phyloP scores from a whole-genome alignment of 371 early-diverging fungal genomes.

The Globomyces sp. region DNA sequence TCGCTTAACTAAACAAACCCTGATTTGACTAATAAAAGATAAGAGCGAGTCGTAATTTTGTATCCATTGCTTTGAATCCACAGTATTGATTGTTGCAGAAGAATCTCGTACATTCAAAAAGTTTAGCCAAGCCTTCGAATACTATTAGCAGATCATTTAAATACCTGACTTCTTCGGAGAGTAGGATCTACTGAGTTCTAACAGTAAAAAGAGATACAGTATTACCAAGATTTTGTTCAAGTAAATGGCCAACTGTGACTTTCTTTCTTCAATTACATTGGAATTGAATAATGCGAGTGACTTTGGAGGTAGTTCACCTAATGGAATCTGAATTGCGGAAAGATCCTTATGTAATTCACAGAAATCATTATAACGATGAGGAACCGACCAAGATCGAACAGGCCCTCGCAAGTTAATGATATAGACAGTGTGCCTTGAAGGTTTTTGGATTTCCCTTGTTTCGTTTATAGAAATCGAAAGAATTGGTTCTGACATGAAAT shows the following conservation, averaged over 20 bases:
- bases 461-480: background rate
- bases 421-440: slow-evolving; percentile 9
- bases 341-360: slow-evolving; percentile 9
- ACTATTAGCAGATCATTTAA: no score
- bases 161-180: slow-evolving; percentile 62
- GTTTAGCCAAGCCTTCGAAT: slow-evolving; percentile 57
- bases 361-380: slow-evolving; percentile 15
- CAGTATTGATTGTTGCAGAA: background rate
- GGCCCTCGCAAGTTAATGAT: slow-evolving; percentile 11
- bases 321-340: background rate
- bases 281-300: background rate
- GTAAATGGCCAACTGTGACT: slow-evolving; percentile 76
- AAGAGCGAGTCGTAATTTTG: slow-evolving; percentile 28
- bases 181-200: slow-evolving; percentile 63
- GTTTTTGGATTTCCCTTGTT: slow-evolving; percentile 9
- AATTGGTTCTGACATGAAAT: slow-evolving; percentile 6
- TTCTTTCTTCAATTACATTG: slow-evolving; percentile 69
- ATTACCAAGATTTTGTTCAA: slow-evolving; percentile 65
- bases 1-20: background rate
- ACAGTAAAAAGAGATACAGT: no score
- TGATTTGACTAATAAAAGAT: slow-evolving; percentile 11
- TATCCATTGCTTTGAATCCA: slow-evolving; percentile 1
- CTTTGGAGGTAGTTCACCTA: slow-evolving; percentile 5
- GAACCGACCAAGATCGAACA: slow-evolving; percentile 4
- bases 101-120: slow-evolving; percentile 69